Evolutionary conservation across 2,329 filamentous ascomycete species (phyloP).

Genomic region (Pestalotiopsis sp.): DNA sequence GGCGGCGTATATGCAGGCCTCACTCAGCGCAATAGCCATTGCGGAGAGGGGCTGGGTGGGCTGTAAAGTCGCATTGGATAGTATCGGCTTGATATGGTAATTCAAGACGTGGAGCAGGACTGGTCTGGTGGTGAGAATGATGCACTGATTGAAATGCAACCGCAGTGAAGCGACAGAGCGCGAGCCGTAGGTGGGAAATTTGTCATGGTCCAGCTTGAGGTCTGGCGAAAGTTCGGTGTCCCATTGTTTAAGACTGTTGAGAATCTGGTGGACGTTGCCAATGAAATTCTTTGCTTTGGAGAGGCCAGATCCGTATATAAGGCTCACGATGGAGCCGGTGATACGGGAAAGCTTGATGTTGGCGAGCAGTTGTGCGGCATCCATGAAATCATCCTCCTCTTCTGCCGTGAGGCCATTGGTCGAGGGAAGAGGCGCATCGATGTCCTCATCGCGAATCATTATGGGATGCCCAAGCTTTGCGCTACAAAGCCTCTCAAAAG

Average conservation of each 20-base stretch:
- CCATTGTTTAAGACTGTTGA: constrained; percentile 37
- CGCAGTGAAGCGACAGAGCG: constrained; percentile 19
- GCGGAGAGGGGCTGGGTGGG: constrained; percentile 21
- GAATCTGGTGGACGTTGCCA: constrained; percentile 27
- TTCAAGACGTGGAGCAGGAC: constrained; percentile 21
- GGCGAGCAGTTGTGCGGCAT: constrained; percentile 21
- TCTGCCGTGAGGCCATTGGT: constrained; percentile 16
- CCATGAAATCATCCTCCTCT: constrained; percentile 19
- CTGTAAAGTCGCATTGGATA: neutral
- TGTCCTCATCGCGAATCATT: constrained; percentile 44
- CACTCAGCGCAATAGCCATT: constrained; percentile 30
- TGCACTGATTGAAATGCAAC: constrained; percentile 22
- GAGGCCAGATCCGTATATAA: constrained; percentile 16
- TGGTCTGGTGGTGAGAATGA: constrained; percentile 21
- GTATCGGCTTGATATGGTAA: constrained; percentile 13
- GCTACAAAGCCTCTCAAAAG: constrained; percentile 39
- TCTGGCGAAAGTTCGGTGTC: constrained; percentile 34
- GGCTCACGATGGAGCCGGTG: constrained; percentile 18
- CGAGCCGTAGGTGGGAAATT: constrained; percentile 18
- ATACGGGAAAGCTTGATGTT: constrained; percentile 35
- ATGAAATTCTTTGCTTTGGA: constrained; percentile 15
- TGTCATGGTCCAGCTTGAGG: constrained; percentile 28
- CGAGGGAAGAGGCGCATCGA: constrained; percentile 36
- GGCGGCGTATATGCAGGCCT: constrained; percentile 29
- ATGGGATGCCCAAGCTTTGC: constrained; percentile 44